phyloP scores from a whole-genome alignment of 108 stramenopile genomes.

The Nannochloropsis salina region DNA sequence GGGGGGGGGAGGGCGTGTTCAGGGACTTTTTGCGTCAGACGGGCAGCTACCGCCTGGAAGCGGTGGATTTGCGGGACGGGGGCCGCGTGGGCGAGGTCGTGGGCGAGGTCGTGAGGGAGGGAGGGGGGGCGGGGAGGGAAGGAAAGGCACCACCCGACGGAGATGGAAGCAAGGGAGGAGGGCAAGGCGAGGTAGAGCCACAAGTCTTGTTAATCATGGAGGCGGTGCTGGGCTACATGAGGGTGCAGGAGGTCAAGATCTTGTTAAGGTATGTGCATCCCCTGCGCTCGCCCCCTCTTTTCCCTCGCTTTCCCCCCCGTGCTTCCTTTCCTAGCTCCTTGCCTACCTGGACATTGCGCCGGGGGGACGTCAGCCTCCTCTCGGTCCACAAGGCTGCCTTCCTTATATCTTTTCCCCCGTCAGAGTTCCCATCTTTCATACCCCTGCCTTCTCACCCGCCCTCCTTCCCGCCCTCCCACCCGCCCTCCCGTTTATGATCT shows the following conservation, averaged over 20 bases:
- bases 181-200: background rate
- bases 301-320: background rate
- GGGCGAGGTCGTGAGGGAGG: background rate
- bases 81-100: background rate
- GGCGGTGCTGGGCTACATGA: background rate
- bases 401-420: no score
- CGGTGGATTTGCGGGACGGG: background rate
- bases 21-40: background rate
- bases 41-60: background rate
- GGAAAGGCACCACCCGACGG: no score
- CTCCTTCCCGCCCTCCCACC: no score
- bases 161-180: no score
- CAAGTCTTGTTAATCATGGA: background rate
- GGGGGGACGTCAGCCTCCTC: no score
- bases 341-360: no score
- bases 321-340: background rate
- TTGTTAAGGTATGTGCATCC: background rate
- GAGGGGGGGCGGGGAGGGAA: background rate
- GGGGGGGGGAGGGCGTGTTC: background rate
- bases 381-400: no score
- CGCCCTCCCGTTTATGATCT: no score
- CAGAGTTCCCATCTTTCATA: no score
- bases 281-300: background rate
- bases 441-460: no score
- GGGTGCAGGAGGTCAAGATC: background rate